Base-by-base conservation (phyloP, 345 rosid species). In the Eucalyptus pauciflora region DNA sequence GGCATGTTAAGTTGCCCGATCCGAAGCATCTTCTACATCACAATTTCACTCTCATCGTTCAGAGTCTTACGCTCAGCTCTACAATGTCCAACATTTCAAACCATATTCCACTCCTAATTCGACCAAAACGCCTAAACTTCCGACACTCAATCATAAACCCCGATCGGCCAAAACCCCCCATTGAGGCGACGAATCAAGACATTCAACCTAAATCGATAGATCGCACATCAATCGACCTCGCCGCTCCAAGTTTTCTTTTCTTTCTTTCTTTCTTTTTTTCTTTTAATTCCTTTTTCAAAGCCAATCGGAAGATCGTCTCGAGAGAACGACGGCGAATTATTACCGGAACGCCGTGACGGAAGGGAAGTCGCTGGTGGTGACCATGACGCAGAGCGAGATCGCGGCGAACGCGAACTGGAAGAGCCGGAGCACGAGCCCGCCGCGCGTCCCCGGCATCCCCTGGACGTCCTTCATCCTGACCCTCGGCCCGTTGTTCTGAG, bases 371-470 rank as follows among this genome's bases (percentile, higher is more conserved):
- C 71, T 86, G 89, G 99, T 94, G 91, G 97, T 91, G 90, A 92
- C 92, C 99, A 95, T 97, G 90, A 94, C 95, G 89, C 90, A 92
- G 89, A 94, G 91, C 86, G 98, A 93, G 86, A 95, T 89, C 52
- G 90, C 86, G 50, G 97, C 95, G 45, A 95, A 94, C 18, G 92
- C 76, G 89, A 94, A 93, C 89, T 95, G 98, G 46, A 56, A 87
- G 92, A 94, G 93, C 16, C 98, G 97, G 86, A 96, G 95, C 87
- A 92, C 58, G 33, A 97, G 95, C 62, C 98, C 97, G 22, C 97
- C 99, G 54, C 90, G 89, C 17, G 99, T 97, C 81, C 99, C 99
- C 6, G 98, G 95, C 98, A 95, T 97, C 46, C 98, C 98, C 48
- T 96, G 97, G 10, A 95, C 87, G 88, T 95, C 95, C 88, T 93